Base-by-base conservation (phyloP, 2,329 filamentous ascomycete genomes). In the Fusarium longipes region DNA sequence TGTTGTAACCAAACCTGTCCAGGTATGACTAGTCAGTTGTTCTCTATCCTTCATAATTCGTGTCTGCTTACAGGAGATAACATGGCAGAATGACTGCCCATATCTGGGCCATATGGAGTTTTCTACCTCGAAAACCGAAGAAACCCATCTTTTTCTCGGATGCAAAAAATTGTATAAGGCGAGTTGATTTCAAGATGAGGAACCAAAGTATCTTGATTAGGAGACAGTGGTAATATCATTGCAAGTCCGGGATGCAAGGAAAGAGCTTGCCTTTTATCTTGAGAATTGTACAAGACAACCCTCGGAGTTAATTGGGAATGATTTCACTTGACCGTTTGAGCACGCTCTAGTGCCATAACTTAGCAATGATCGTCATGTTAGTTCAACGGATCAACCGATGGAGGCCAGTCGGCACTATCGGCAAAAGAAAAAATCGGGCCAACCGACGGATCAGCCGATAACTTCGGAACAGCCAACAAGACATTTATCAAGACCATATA, bases 361-460 rank as follows among this genome's bases (percentile, higher is more conserved):
- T 24, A 24, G 4, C 4, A 44, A 10, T 17, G 3, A 20, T n/a
- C 12, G 25, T 27, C 10, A 8, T 38, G 20, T 25, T 15, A 25
- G 18, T 57, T 18, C 36, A 4, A n/a, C 54, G 54, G 48, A 15
- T 17, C 5, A 38, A 25, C 54, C 54, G 48, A 54, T 6, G 8
- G 4, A 44, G 24, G 7, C 20, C 8, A 36, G 8, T 17, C 45
- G 32, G 32, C 4, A 15, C 29, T 22, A n/a, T n/a, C n/a, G n/a
- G n/a, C n/a, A n/a, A n/a, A n/a, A n/a, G n/a, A 5, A 43, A 38
- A 12, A 14, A 12, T 54, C 54, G 48, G 54, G 10, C 20, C 2
- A 54, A 2, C 54, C 54, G 48, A 57, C 38, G 54, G 54, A 57
- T 30, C 17, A 54, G 14, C 54, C 54, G 48, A 54, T 15, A 6